A percentile compares a stretch with the other conserved stretches of the same genome.
Conservation (phyloP, 108 stramenopile genomes). For the Nitzschia palea region DNA sequence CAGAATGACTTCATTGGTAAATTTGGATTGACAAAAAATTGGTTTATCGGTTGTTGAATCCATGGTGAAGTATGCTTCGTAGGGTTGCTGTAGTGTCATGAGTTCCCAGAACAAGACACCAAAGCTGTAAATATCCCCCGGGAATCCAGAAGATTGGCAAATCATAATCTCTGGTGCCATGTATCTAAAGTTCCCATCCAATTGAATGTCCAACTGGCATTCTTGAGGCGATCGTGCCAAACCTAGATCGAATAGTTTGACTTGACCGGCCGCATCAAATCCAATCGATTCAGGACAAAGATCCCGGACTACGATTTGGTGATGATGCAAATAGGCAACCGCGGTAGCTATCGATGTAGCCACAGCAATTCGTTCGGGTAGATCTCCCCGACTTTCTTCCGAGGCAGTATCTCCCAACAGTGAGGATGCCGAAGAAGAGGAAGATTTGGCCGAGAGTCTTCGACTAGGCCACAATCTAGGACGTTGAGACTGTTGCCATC, state of each 20-base stretch:
- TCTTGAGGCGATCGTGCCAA: conserved; percentile 34
- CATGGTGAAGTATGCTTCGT: conserved; percentile 39
- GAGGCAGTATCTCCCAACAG: not conserved
- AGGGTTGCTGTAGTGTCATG: conserved; percentile 57
- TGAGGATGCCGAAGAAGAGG: not conserved
- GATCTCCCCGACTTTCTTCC: not conserved
- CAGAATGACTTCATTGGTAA: conserved; percentile 44
- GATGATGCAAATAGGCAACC: conserved; percentile 51
- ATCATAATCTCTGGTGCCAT: conserved; percentile 59
- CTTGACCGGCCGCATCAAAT: conserved; percentile 20
- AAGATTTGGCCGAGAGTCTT: not conserved
- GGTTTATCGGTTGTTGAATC: not conserved
- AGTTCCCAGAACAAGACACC: conserved; percentile 69
- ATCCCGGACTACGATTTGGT: conserved; percentile 28
- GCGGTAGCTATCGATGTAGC: conserved; percentile 38
- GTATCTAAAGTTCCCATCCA: conserved; percentile 51
- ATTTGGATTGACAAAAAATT: conserved; percentile 31
- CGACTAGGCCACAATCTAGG: not conserved
- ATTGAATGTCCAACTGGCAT: not conserved
- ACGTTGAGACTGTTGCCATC: conserved; percentile 3
- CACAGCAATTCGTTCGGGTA: not conserved
- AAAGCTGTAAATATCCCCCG: conserved; percentile 73
- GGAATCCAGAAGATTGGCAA: conserved; percentile 45
- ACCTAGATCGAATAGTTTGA: conserved; percentile 67
- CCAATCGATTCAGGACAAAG: conserved; percentile 47